These are phyloP conservation scores for Trichoderma lentiforme DNA, from an alignment of 2,329 filamentous ascomycete species.

Conservation along the genomic window DNA sequence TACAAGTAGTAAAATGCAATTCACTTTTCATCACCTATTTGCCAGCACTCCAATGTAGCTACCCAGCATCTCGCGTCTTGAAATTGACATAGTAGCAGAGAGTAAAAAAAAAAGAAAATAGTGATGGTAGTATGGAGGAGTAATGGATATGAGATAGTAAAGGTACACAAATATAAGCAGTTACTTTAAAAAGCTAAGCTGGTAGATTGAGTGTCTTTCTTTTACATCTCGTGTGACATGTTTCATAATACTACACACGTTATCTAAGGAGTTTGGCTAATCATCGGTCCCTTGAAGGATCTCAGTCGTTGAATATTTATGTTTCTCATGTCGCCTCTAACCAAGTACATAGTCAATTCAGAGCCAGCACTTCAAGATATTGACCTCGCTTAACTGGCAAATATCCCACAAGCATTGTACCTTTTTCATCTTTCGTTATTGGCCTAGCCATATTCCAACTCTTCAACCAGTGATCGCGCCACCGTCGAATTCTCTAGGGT, in stretches of 20 bases:
- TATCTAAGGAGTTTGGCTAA: not conserved
- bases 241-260: not conserved
- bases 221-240: too few relatives aligned
- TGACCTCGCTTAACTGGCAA: not conserved
- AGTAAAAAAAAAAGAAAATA: not conserved
- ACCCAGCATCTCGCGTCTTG: not conserved
- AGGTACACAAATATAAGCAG: not conserved
- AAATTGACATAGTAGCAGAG: not conserved
- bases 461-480: not conserved
- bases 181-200: too few relatives aligned
- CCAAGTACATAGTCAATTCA: not conserved
- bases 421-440: not conserved
- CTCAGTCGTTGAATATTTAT: not conserved
- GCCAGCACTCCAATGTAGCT: not conserved
- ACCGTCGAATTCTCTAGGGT: not conserved
- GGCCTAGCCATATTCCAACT: not conserved
- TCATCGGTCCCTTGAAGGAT: not conserved
- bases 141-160: not conserved
- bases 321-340: not conserved
- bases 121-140: too few relatives aligned
- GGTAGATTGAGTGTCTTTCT: too few relatives aligned
- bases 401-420: not conserved
- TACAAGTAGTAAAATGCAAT: not conserved
- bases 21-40: not conserved
- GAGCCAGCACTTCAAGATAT: not conserved